phyloP scores from a whole-genome alignment of 1,139 yeast genomes.

The Sugiyamaella japonica region DNA sequence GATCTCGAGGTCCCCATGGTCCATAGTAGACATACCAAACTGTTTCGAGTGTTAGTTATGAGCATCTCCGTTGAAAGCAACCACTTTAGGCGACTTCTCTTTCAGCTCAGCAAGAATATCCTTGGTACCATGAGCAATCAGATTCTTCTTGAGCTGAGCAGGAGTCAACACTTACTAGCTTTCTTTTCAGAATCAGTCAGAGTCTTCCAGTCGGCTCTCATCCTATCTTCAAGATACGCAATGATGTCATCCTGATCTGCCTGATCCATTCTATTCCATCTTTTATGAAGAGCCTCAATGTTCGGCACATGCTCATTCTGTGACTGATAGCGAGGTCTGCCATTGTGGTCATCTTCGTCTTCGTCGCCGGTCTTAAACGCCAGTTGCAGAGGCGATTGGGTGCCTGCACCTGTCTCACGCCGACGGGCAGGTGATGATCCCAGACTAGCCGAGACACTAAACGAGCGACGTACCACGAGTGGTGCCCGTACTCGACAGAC shows the following conservation, averaged over 20 bases:
- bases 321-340: conserved; percentile 31
- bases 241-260: conserved; percentile 47
- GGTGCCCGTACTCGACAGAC: neutral
- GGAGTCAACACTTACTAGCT: conserved; percentile 53
- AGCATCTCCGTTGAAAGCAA: conserved; percentile 54
- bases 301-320: conserved; percentile 40
- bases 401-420: conserved; percentile 8
- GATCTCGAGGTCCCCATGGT: conserved; percentile 44
- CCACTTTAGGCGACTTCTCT: conserved; percentile 78
- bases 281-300: conserved; percentile 32
- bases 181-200: conserved; percentile 41
- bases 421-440: conserved; percentile 9
- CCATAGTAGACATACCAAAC: conserved; percentile 42
- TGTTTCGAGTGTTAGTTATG: conserved; percentile 10
- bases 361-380: conserved; percentile 37
- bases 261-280: conserved; percentile 45
- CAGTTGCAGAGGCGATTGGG: conserved; percentile 35
- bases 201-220: conserved; percentile 46
- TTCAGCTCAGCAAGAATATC: conserved; percentile 70
- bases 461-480: neutral
- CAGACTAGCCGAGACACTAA: neutral
- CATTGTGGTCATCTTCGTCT: conserved; percentile 33
- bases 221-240: conserved; percentile 46
- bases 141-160: conserved; percentile 81
- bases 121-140: conserved; percentile 76